Conservation (phyloP, 306 rosid genomes). For the Prinsepia uniflora region DNA sequence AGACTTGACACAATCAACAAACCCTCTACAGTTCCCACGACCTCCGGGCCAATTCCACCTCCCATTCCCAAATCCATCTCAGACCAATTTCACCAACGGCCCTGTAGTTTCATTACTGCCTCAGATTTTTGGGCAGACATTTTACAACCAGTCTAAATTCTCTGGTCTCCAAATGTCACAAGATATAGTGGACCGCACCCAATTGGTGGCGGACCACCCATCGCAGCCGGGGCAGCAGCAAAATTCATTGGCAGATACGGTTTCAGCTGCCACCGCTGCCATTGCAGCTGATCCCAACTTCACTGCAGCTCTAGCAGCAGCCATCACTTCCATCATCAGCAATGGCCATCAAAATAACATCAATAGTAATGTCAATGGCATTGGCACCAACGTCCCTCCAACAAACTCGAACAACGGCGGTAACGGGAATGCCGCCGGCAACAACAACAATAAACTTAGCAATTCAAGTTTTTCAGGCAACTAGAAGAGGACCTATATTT, state of each 20-base stretch:
- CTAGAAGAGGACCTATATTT: conserved; percentile 2
- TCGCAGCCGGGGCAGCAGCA: conserved; percentile 23
- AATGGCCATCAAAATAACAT: conserved; percentile 36
- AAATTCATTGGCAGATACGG: conserved; percentile 38
- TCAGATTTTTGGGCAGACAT: conserved; percentile 49
- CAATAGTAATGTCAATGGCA: not conserved
- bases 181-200: conserved; percentile 11
- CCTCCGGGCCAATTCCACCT: conserved; percentile 37
- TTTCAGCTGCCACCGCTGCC: conserved; percentile 59
- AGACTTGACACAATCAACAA: conserved; percentile 67
- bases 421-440: conserved; percentile 16
- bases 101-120: conserved; percentile 40
- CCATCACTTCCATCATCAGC: conserved; percentile 58
- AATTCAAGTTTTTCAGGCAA: conserved; percentile 35
- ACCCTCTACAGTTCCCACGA: conserved; percentile 48
- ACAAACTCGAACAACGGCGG: conserved; percentile 21
- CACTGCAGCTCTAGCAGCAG: conserved; percentile 63
- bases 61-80: conserved; percentile 40
- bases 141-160: conserved; percentile 57
- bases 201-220: conserved; percentile 15
- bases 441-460: conserved; percentile 34
- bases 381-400: conserved; percentile 2
- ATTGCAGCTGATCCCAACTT: conserved; percentile 70
- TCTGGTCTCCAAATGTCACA: conserved; percentile 66
- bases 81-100: conserved; percentile 22